Percentiles rank a stretch among this genome's conserved stretches.
Conservation (phyloP, 2,329 filamentous ascomycete species). For the Cercospora sesami region DNA sequence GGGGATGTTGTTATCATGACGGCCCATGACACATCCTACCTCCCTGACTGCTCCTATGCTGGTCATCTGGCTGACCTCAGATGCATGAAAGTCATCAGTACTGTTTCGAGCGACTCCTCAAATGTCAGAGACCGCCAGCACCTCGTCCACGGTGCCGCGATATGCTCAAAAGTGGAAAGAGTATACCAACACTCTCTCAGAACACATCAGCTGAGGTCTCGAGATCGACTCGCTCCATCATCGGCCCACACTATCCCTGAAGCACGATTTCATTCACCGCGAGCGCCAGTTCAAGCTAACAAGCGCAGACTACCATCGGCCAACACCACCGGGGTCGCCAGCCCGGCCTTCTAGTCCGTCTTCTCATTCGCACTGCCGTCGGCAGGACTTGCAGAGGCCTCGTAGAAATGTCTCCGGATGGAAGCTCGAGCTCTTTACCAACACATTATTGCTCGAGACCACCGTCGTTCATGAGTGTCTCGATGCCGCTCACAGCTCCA, state of each 20-base stretch:
- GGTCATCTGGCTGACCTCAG: constrained; percentile 1
- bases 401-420: background rate
- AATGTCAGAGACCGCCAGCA: background rate
- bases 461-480: background rate
- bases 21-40: background rate
- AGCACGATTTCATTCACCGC: background rate
- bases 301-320: background rate
- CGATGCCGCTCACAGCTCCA: background rate
- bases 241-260: constrained; percentile 3
- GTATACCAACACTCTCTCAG: background rate
- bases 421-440: background rate
- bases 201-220: constrained; percentile 2
- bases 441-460: background rate
- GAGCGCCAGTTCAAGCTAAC: constrained; percentile 1
- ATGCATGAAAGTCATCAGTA: background rate
- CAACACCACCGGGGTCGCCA: background rate
- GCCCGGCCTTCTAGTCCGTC: background rate
- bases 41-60: background rate
- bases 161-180: background rate
- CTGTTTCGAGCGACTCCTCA: background rate
- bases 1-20: background rate
- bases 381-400: background rate
- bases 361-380: background rate
- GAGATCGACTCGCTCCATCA: background rate
- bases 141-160: background rate